Evolutionary conservation across 257 asterid genomes (phyloP).

Genomic region (Nicotiana knightiana): DNA sequence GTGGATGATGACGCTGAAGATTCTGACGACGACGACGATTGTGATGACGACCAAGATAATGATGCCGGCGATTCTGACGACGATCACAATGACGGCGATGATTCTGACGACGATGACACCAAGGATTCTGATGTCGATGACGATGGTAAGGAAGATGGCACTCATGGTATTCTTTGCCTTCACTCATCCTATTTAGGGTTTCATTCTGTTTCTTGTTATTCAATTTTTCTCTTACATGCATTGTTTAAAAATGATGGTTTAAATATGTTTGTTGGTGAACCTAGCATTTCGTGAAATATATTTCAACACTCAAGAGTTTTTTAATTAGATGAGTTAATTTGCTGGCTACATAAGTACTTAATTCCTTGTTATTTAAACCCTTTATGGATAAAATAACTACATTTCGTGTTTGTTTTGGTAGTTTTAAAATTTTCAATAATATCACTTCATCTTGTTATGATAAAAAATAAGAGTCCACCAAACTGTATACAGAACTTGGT

Average conservation of each 20-base stretch:
- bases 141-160: conserved; percentile 52
- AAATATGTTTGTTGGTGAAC: background rate
- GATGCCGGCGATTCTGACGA: conserved; percentile 51
- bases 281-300: too few species aligned
- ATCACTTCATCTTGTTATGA: too few species aligned
- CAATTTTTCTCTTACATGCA: background rate
- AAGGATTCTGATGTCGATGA: conserved; percentile 51
- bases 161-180: conserved; percentile 31
- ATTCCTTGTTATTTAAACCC: too few species aligned
- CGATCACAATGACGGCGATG: conserved; percentile 42
- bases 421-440: too few species aligned
- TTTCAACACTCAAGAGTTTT: too few species aligned
- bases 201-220: background rate
- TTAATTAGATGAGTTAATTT: too few species aligned
- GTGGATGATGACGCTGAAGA: conserved; percentile 74
- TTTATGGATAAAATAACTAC: too few species aligned
- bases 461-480: too few species aligned
- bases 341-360: too few species aligned
- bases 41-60: conserved; percentile 35
- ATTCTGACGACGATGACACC: conserved; percentile 57
- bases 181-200: background rate
- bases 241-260: background rate
- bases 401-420: too few species aligned
- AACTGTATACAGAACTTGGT: too few species aligned
- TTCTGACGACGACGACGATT: conserved; percentile 48